A percentile compares a stretch with the other conserved stretches of the same genome.
phyloP scores from a whole-genome alignment of 306 rosid genomes.

The Prunus campanulata region DNA sequence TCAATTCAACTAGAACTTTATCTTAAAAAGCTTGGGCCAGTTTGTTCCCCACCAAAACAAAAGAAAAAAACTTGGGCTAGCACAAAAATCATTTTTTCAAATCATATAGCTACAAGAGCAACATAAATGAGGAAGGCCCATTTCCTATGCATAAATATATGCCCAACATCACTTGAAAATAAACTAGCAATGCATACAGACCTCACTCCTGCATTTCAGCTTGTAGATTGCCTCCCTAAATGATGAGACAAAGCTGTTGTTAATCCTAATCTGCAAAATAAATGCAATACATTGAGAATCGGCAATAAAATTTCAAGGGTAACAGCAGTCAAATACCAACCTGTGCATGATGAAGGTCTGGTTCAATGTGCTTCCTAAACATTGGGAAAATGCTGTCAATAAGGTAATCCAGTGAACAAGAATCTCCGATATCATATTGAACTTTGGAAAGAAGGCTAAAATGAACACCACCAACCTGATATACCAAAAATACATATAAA shows the following conservation, averaged over 20 bases:
- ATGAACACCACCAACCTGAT: conserved; percentile 98
- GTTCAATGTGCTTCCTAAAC: conserved; percentile 95
- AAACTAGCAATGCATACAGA: conserved; percentile 34
- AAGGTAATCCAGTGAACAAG: conserved; percentile 94
- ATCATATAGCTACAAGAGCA: conserved; percentile 6
- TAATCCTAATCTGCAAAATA: conserved; percentile 88
- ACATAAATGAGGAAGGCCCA: conserved; percentile 2
- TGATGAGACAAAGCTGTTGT: conserved; percentile 96
- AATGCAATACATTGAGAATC: conserved; percentile 27
- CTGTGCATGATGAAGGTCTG: conserved; percentile 99
- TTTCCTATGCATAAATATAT: neutral
- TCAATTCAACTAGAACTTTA: neutral
- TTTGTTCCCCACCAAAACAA: neutral
- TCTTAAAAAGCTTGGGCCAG: neutral
- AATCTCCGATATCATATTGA: conserved; percentile 94
- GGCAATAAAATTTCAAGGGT: conserved; percentile 25
- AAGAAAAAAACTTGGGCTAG: neutral
- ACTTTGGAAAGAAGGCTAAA: conserved; percentile 97
- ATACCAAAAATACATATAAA: conserved; percentile 30
- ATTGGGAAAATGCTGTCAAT: conserved; percentile 98
- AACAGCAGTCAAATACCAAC: conserved; percentile 51
- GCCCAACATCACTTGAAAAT: conserved; percentile 4
- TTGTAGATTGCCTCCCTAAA: conserved; percentile 99
- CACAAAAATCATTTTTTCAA: neutral
- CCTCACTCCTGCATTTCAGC: conserved; percentile 91